Conservation (phyloP, 305 asterid species). For the Fraxinus nigra region DNA sequence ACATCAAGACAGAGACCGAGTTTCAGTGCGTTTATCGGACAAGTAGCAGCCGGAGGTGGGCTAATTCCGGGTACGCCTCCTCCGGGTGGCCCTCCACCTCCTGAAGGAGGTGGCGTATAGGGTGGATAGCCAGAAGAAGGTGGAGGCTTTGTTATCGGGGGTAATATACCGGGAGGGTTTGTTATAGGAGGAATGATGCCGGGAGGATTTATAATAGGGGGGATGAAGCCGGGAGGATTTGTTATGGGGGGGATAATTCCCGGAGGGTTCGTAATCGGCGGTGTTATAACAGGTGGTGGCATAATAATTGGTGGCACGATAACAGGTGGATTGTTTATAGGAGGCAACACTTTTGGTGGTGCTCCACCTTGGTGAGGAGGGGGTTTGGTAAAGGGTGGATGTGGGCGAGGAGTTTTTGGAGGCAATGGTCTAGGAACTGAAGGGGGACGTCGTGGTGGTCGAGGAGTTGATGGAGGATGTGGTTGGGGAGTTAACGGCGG, state of each 20-base stretch:
- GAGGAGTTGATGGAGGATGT: constrained; percentile 27
- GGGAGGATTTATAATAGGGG: constrained; percentile 36
- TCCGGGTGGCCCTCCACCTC: constrained; percentile 27
- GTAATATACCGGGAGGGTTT: constrained; percentile 31
- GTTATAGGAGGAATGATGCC: constrained; percentile 23
- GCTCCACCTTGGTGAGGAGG: constrained; percentile 28
- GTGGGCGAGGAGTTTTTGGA: constrained; percentile 26
- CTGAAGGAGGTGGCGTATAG: constrained; percentile 34
- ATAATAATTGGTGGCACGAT: constrained; percentile 38
- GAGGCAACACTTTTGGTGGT: constrained; percentile 38
- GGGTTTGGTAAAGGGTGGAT: constrained; percentile 33
- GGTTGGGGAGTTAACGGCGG: constrained; percentile 32
- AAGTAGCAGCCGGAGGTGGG: constrained; percentile 42
- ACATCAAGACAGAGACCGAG: constrained; percentile 86
- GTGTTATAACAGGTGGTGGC: constrained; percentile 32
- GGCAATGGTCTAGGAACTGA: constrained; percentile 26
- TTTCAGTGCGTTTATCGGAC: constrained; percentile 81
- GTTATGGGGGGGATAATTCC: constrained; percentile 32
- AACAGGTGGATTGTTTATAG: constrained; percentile 36
- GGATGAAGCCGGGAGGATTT: constrained; percentile 33
- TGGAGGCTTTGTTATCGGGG: constrained; percentile 49
- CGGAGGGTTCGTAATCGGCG: constrained; percentile 33
- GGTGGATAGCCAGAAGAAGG: constrained; percentile 47
- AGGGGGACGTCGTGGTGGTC: constrained; percentile 22
- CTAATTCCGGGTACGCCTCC: constrained; percentile 22